Percentiles rank a stretch among this genome's conserved stretches.
These are phyloP conservation scores for Ballota nigra DNA, from an alignment of 257 asterid species.

Conservation along the genomic window DNA sequence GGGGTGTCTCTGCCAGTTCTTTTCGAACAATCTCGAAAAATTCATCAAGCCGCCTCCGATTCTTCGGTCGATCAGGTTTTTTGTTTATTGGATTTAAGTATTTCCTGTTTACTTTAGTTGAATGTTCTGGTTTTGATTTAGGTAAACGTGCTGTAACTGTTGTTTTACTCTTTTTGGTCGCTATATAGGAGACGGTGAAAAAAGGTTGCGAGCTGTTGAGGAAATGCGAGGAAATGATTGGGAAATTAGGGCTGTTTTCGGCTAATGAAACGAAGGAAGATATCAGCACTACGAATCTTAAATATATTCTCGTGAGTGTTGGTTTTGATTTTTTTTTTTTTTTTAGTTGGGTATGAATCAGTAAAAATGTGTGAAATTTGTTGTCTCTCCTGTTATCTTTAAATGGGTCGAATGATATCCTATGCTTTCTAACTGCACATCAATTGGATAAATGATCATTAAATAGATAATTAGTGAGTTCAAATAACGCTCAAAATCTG, in stretches of 20 bases:
- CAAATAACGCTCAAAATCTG: neutral
- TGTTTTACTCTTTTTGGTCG: neutral
- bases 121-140: neutral
- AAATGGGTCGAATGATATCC: neutral
- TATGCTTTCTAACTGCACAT: neutral
- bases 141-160: neutral
- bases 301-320: constrained; percentile 73
- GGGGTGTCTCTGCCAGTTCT: constrained; percentile 56
- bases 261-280: constrained; percentile 91
- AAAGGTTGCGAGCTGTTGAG: constrained; percentile 69
- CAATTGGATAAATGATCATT: neutral
- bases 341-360: neutral
- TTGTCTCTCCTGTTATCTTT: neutral
- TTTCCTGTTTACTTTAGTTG: neutral
- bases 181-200: constrained; percentile 53
- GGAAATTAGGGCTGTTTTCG: constrained; percentile 79
- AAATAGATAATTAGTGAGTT: neutral
- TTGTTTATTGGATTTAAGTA: neutral
- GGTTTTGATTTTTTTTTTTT: neutral
- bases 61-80: constrained; percentile 55
- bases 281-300: constrained; percentile 79
- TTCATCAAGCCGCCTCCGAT: constrained; percentile 51
- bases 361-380: neutral
- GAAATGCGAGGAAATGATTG: constrained; percentile 84
- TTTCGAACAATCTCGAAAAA: constrained; percentile 55